Percentiles rank a stretch among this genome's conserved stretches.
Evolutionary conservation across 163 green algal genomes (phyloP).

Genomic region (Scenedesmus sp.): DNA sequence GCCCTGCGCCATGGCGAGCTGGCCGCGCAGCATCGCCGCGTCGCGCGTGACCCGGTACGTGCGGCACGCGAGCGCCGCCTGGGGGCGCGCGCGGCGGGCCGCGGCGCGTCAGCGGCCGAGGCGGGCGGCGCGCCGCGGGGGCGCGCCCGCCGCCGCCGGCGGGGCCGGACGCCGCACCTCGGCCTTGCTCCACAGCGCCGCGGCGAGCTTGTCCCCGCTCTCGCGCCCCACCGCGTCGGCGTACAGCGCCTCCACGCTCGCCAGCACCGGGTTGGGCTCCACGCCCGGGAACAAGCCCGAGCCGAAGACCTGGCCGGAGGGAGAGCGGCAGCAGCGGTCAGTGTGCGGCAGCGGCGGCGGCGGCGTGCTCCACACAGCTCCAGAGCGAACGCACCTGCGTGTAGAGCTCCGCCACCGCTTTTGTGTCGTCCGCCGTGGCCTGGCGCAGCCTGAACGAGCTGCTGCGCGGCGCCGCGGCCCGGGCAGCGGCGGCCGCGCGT

Average conservation of each 20-base stretch:
- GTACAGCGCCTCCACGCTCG: conserved; percentile 30
- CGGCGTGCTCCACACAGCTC: background rate
- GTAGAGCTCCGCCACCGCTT: conserved; percentile 19
- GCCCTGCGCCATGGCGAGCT: conserved; percentile 18
- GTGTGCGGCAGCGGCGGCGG: background rate
- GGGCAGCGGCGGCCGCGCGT: no score
- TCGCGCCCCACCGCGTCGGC: conserved; percentile 17
- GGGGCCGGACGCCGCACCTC: conserved; percentile 8
- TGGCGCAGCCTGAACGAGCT: background rate
- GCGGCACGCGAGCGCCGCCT: conserved; percentile 25
- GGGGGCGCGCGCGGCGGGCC: no score
- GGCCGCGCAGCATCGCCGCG: conserved; percentile 20
- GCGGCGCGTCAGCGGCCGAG: no score
- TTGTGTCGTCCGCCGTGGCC: background rate
- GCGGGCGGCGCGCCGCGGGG: background rate
- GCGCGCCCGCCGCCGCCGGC: no score
- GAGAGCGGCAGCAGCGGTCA: background rate
- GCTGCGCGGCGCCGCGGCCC: no score
- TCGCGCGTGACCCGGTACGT: conserved; percentile 8
- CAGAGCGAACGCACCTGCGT: background rate
- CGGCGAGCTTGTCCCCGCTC: conserved; percentile 17
- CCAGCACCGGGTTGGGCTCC: conserved; percentile 3
- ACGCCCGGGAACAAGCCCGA: conserved; percentile 3
- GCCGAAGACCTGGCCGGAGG: conserved; percentile 16
- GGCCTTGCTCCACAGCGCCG: conserved; percentile 15